Evolutionary conservation across 306 rosid genomes (phyloP).

Genomic region (Trichosanthes cucumerina): DNA sequence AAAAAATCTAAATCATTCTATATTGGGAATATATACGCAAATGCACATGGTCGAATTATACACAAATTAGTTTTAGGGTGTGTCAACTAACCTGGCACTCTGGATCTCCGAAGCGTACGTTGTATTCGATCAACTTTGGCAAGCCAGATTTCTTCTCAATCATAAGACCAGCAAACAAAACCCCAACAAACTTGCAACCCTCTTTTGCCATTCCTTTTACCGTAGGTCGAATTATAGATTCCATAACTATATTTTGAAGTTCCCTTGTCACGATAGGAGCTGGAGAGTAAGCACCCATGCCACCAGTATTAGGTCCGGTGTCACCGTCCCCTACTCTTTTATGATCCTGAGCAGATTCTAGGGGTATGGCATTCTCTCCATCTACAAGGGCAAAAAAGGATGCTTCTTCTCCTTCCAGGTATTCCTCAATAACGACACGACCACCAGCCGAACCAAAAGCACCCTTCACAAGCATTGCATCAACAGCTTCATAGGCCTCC

Average conservation of each 20-base stretch:
- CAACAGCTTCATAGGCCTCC: conserved; percentile 90
- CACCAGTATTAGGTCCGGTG: conserved; percentile 94
- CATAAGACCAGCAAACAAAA: conserved; percentile 90
- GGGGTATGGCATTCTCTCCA: conserved; percentile 89
- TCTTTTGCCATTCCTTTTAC: conserved; percentile 91
- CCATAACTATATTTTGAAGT: conserved; percentile 70
- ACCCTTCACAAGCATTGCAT: conserved; percentile 79
- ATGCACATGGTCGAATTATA: background rate
- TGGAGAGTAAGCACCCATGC: conserved; percentile 97
- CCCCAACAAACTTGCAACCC: conserved; percentile 91
- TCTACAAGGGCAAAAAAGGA: conserved; percentile 90
- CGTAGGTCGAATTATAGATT: conserved; percentile 76
- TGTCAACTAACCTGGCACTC: conserved; percentile 80
- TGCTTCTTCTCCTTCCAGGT: conserved; percentile 90
- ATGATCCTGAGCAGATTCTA: conserved; percentile 97
- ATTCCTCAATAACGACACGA: conserved; percentile 74
- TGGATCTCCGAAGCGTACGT: conserved; percentile 97
- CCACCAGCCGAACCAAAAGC: conserved; percentile 86
- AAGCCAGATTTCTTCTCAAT: conserved; percentile 86
- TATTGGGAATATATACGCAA: background rate
- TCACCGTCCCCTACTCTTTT: conserved; percentile 93
- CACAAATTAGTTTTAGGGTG: background rate
- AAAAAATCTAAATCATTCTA: background rate
- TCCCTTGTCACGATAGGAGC: conserved; percentile 81
- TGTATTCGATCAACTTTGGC: conserved; percentile 91